Evolutionary conservation across 2,329 filamentous ascomycete genomes (phyloP), one percentile per base, ranked within the genome.

Genomic region (Balansia obtecta): DNA sequence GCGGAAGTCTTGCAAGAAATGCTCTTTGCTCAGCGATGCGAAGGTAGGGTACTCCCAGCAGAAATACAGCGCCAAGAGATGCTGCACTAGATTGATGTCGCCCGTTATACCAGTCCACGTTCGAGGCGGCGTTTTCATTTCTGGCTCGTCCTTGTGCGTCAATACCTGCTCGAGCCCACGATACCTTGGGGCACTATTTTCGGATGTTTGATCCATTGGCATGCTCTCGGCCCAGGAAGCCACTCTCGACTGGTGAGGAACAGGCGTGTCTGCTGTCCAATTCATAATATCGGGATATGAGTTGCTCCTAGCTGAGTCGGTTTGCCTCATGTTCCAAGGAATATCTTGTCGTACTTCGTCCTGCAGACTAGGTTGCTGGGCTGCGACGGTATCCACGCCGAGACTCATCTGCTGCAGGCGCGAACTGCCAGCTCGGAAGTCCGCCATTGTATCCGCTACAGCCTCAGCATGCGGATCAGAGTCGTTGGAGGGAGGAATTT

Each of bases 41-140:
- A 86, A 87, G 12, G 83, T 87, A 2, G 85, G 82, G 61, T 88
- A 86, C 56, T 85, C 79, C 77, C 84, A 88, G 68, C 82, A 85
- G 56, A 87, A 87, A 65, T 86, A 87, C 33, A 86, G 68, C 0
- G 76, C 72, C 48, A 86, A 65, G 10, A 86, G 69, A 57, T 83
- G 80, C 53, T 81, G 72, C 1, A 86, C 77, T 32, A 86, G 71
- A 12, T 63, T 66, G 12, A 69, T 58, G 55, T 86, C 81, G 3
- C 63, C 60, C 2, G 81, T 84, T 20, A 86, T 72, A 39, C 59
- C 69, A 1, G 83, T 85, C 83, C 83, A 86, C 0, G 69, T 70
- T 3, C 59, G 64, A 0, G 69, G 58, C 0, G 72, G 66, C 0
- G 68, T 61, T 54, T 69, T 69, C 58, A 69, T 64, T 38, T 73